These are phyloP conservation scores for Zarea fungicola DNA, from an alignment of 2,329 filamentous ascomycete genomes.

Conservation along the genomic window DNA sequence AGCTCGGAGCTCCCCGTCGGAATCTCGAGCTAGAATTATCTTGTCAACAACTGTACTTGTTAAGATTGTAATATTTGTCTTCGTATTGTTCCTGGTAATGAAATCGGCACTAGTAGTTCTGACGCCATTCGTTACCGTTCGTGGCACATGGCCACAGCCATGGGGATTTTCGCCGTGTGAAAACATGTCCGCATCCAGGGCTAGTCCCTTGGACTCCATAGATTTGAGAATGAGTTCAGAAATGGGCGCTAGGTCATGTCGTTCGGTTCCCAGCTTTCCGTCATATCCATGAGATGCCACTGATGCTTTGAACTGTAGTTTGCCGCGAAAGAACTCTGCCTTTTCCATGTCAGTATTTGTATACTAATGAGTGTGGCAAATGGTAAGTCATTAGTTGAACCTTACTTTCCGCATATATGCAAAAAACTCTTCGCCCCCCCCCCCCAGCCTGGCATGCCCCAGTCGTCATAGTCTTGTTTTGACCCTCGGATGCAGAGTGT, in stretches of 20 bases:
- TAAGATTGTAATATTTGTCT: slow-evolving; percentile 41
- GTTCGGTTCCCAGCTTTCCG: slow-evolving; percentile 51
- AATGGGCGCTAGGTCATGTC: slow-evolving; percentile 54
- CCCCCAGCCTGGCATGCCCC: slow-evolving; percentile 50
- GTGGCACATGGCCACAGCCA: slow-evolving; percentile 50
- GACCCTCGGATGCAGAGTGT: slow-evolving; percentile 44
- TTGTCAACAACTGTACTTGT: slow-evolving; percentile 47
- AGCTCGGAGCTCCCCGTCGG: slow-evolving; percentile 34
- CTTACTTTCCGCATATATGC: slow-evolving; percentile 46
- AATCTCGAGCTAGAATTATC: slow-evolving; percentile 38
- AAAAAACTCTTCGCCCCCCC: slow-evolving; percentile 54
- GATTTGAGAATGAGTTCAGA: slow-evolving; percentile 50
- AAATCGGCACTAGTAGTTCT: slow-evolving; percentile 52
- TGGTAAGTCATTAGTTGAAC: too few relatives aligned
- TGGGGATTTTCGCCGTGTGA: slow-evolving; percentile 43
- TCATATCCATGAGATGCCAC: slow-evolving; percentile 42
- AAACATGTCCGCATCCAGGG: slow-evolving; percentile 56
- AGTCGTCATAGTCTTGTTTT: slow-evolving; percentile 49
- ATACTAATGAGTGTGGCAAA: too few relatives aligned
- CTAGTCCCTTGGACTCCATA: slow-evolving; percentile 48
- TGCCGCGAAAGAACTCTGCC: slow-evolving; percentile 53
- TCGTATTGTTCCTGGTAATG: slow-evolving; percentile 32
- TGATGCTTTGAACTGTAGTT: slow-evolving; percentile 51
- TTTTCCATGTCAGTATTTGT: slow-evolving; percentile 16
- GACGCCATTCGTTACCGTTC: slow-evolving; percentile 47